Percentiles rank a stretch among this genome's conserved stretches.
Conservation (phyloP, 2,329 filamentous ascomycete genomes). For the Escovopsis weberi region DNA sequence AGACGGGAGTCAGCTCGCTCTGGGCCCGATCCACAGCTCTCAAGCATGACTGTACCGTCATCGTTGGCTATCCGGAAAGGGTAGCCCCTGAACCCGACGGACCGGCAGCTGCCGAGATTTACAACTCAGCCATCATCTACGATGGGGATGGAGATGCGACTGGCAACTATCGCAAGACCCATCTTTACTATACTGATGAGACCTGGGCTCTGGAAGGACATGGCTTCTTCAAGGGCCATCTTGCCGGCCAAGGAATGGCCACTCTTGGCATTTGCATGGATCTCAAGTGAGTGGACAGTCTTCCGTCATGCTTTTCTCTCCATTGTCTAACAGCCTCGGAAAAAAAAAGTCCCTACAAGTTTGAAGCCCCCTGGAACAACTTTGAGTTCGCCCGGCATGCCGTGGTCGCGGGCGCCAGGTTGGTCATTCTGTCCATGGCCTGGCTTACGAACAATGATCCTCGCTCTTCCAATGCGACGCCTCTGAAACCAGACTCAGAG, state of each 20-base stretch:
- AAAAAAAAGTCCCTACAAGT: constrained; percentile 20
- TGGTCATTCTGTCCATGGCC: constrained; percentile 63
- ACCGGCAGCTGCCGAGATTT: constrained; percentile 38
- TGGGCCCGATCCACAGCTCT: constrained; percentile 57
- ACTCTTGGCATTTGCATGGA: constrained; percentile 51
- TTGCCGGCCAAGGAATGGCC: constrained; percentile 34
- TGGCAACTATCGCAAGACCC: constrained; percentile 46
- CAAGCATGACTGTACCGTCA: constrained; percentile 52
- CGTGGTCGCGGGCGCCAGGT: constrained; percentile 37
- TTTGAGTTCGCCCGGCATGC: constrained; percentile 40
- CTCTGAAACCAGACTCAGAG: constrained; percentile 52
- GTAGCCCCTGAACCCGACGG: constrained; percentile 35
- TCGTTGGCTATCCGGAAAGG: constrained; percentile 62
- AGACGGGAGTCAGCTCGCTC: constrained; percentile 49
- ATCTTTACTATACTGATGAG: constrained; percentile 45
- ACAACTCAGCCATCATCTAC: constrained; percentile 40
- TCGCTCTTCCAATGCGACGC: constrained; percentile 29
- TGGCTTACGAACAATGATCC: constrained; percentile 52
- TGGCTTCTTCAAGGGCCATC: constrained; percentile 33
- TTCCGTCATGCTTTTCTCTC: background rate
- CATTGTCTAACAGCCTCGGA: too few relatives aligned
- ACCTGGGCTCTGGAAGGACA: constrained; percentile 44
- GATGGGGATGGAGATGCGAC: constrained; percentile 44
- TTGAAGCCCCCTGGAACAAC: constrained; percentile 22
- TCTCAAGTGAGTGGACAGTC: constrained; percentile 33